Evolutionary conservation across 2,329 filamentous ascomycete species (phyloP).

Genomic region (Ampelomyces quisqualis): DNA sequence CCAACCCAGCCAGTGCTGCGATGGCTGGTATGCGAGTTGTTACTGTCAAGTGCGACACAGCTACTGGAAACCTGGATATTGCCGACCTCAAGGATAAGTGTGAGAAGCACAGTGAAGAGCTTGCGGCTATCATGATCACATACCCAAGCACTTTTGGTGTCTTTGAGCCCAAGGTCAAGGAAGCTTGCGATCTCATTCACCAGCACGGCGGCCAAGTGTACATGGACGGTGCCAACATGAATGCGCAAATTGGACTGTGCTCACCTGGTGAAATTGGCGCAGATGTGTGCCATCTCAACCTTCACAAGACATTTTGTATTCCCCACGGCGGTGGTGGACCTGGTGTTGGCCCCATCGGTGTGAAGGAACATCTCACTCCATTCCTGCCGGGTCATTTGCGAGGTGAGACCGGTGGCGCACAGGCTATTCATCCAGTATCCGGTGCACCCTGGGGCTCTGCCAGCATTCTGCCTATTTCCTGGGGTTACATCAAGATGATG

Average conservation of each 20-base stretch:
- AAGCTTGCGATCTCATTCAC: constrained; percentile 83
- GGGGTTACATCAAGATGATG: constrained; percentile 96
- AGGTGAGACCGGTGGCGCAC: constrained; percentile 56
- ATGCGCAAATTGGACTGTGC: constrained; percentile 93
- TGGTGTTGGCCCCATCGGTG: constrained; percentile 90
- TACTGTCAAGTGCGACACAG: constrained; percentile 83
- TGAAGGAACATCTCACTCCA: constrained; percentile 74
- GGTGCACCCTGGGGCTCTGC: constrained; percentile 85
- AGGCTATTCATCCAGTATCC: constrained; percentile 70
- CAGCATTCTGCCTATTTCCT: constrained; percentile 89
- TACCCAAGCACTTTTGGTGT: constrained; percentile 95
- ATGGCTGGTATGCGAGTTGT: constrained; percentile 97
- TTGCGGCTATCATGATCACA: constrained; percentile 94
- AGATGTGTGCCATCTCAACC: constrained; percentile 93
- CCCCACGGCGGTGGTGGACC: constrained; percentile 93
- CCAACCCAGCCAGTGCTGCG: constrained; percentile 90
- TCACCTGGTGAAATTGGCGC: constrained; percentile 93
- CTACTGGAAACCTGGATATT: constrained; percentile 87
- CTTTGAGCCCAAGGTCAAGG: constrained; percentile 86
- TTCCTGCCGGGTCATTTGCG: constrained; percentile 74
- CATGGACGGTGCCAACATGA: constrained; percentile 99
- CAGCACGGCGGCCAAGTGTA: constrained; percentile 89
- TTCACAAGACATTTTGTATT: constrained; percentile 99
- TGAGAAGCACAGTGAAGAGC: constrained; percentile 78
- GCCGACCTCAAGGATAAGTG: constrained; percentile 84